Percentiles rank a stretch among this genome's conserved stretches.
Evolutionary conservation across 2,329 filamentous ascomycete species (phyloP).

Genomic region (Pyrenophora seminiperda): DNA sequence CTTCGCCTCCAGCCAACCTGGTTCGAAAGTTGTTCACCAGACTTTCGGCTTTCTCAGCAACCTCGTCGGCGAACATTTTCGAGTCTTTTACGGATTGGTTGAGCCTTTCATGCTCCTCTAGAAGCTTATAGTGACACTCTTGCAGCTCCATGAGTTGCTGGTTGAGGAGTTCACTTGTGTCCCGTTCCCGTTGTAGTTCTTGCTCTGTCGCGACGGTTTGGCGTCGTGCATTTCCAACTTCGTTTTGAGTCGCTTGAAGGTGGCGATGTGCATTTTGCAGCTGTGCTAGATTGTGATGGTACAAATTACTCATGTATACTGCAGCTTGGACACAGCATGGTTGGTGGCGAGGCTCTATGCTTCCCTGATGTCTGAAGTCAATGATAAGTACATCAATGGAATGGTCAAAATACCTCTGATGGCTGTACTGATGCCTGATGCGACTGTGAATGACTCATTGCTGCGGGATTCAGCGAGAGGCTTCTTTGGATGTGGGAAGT

Average conservation of each 20-base stretch:
- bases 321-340: constrained; percentile 6
- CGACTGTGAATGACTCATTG: neutral
- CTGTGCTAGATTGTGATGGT: constrained; percentile 1
- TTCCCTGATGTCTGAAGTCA: constrained; percentile 1
- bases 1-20: neutral
- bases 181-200: neutral
- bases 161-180: constrained; percentile 7
- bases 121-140: constrained; percentile 7
- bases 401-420: neutral
- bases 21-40: constrained; percentile 6
- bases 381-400: neutral
- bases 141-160: constrained; percentile 13
- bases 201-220: neutral
- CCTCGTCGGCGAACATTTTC: constrained; percentile 3
- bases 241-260: neutral
- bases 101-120: constrained; percentile 9
- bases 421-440: neutral
- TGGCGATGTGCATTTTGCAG: constrained; percentile 1
- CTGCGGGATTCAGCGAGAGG: neutral
- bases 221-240: neutral
- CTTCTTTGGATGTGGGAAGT: constrained; percentile 1
- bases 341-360: neutral
- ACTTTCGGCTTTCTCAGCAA: constrained; percentile 7
- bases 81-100: constrained; percentile 1
- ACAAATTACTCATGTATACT: constrained; percentile 5